phyloP scores from a whole-genome alignment of 352 stramenopile species.

The Pythium sp. region DNA sequence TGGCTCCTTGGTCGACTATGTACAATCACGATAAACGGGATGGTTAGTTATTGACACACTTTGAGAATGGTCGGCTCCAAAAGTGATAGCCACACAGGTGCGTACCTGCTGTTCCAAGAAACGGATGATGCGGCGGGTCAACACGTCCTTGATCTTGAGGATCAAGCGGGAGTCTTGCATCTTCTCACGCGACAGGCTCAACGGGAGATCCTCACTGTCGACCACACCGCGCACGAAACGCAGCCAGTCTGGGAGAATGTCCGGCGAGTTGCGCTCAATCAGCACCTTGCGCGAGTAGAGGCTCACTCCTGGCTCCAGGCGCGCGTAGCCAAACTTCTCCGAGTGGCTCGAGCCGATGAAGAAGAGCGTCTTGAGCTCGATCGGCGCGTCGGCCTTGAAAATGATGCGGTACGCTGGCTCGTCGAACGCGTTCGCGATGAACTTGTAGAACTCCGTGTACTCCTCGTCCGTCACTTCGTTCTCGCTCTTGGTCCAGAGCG shows the following conservation, averaged over 20 bases:
- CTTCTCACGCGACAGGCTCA: conserved; percentile 98
- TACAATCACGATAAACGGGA: background rate
- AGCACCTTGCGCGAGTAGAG: conserved; percentile 99
- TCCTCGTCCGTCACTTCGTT: conserved; percentile 95
- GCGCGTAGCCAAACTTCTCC: conserved; percentile 95
- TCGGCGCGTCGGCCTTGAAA: conserved; percentile 97
- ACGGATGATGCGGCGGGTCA: conserved; percentile 92
- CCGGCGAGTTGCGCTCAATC: conserved; percentile 96
- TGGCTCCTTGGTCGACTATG: conserved; percentile 90
- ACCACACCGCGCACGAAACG: conserved; percentile 86
- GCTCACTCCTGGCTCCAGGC: conserved; percentile 95
- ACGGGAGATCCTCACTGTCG: conserved; percentile 98
- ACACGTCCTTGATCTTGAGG: conserved; percentile 94
- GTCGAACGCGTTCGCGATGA: conserved; percentile 95
- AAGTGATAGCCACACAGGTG: background rate
- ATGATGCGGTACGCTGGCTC: conserved; percentile 94
- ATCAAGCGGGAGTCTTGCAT: conserved; percentile 98
- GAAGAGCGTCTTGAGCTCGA: conserved; percentile 98
- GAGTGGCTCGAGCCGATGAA: conserved; percentile 97
- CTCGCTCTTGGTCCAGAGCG: conserved; percentile 97
- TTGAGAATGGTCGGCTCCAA: background rate
- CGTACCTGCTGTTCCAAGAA: conserved; percentile 76
- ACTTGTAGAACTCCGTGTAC: conserved; percentile 98
- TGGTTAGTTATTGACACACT: background rate
- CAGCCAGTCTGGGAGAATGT: conserved; percentile 99